Evolutionary conservation across 139 green algal genomes (phyloP).

Genomic region (Chlorella sp.): DNA sequence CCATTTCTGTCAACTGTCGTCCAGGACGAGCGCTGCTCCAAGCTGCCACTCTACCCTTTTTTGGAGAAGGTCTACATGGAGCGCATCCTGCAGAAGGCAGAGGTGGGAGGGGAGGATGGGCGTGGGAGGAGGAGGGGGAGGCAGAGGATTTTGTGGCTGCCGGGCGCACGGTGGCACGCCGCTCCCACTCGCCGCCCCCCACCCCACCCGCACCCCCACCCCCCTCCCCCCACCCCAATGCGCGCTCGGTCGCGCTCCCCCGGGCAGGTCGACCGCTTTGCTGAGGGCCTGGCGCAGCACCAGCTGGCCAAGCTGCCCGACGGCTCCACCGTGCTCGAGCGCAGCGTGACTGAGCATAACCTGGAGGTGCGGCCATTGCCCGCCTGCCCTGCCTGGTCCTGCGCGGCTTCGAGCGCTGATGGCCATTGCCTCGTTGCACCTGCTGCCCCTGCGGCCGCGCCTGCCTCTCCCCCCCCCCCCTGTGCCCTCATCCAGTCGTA

Average conservation of each 20-base stretch:
- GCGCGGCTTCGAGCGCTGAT: no score
- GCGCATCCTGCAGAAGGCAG: constrained; percentile 74
- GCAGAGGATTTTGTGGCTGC: no score
- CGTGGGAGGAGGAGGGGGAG: no score
- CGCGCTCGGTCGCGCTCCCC: neutral
- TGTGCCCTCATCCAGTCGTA: no score
- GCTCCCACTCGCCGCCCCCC: no score
- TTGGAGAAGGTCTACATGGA: constrained; percentile 97
- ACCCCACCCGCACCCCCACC: no score
- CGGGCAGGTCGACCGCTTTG: constrained; percentile 84
- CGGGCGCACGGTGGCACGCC: no score
- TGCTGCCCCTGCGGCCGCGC: no score
- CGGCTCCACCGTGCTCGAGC: constrained; percentile 86
- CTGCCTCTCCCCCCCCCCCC: no score
- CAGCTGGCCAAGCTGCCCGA: constrained; percentile 81
- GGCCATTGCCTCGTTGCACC: no score
- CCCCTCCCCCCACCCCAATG: neutral
- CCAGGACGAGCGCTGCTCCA: constrained; percentile 83
- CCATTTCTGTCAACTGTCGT: neutral
- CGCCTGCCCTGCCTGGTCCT: no score
- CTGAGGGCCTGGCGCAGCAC: constrained; percentile 77
- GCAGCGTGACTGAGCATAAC: constrained; percentile 94
- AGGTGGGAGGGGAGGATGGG: constrained; percentile 66
- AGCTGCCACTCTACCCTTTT: constrained; percentile 80
- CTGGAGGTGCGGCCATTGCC: no score